Conservation (phyloP, 2,329 filamentous ascomycete genomes). For the Catunica adiposa region DNA sequence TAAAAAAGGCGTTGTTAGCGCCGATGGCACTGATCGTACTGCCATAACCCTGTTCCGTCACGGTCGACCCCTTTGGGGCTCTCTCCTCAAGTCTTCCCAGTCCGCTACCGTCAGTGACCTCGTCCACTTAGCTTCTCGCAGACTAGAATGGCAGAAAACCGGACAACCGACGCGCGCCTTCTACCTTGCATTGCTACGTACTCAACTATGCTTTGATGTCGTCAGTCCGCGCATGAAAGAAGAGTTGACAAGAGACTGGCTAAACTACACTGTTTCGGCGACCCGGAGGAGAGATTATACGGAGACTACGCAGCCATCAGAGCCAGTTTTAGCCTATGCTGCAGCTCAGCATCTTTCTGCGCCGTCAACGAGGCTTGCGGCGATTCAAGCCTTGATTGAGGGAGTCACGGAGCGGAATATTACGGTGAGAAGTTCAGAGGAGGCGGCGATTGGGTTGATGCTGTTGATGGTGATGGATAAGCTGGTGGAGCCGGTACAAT, state of each 20-base stretch:
- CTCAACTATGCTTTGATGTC: slow-evolving; percentile 4
- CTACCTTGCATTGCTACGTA: slow-evolving; percentile 8
- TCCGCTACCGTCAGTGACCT: slow-evolving; percentile 6
- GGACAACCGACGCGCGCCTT: slow-evolving; percentile 5
- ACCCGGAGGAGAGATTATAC: slow-evolving; percentile 8
- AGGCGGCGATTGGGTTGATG: slow-evolving; percentile 7
- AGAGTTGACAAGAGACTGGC: slow-evolving; percentile 8
- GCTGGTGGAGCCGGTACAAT: not conserved
- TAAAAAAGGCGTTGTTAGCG: not conserved
- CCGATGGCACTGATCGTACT: not conserved
- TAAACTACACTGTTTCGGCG: slow-evolving; percentile 10
- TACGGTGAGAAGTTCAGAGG: slow-evolving; percentile 4
- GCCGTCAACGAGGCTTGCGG: slow-evolving; percentile 2
- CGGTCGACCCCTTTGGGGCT: slow-evolving; percentile 12
- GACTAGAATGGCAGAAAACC: slow-evolving; percentile 1
- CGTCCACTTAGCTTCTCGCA: slow-evolving; percentile 9
- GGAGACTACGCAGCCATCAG: slow-evolving; percentile 10
- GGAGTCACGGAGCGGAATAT: slow-evolving; percentile 3
- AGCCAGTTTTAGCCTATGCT: slow-evolving; percentile 10
- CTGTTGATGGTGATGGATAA: slow-evolving; percentile 8
- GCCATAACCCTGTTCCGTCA: slow-evolving; percentile 3
- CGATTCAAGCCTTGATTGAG: slow-evolving; percentile 7
- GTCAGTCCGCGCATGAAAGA: slow-evolving; percentile 2
- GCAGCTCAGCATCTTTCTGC: slow-evolving; percentile 8
- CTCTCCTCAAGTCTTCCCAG: slow-evolving; percentile 7